Evolutionary conservation across 305 asterid species (phyloP).

Genomic region (Fraxinus sp.): DNA sequence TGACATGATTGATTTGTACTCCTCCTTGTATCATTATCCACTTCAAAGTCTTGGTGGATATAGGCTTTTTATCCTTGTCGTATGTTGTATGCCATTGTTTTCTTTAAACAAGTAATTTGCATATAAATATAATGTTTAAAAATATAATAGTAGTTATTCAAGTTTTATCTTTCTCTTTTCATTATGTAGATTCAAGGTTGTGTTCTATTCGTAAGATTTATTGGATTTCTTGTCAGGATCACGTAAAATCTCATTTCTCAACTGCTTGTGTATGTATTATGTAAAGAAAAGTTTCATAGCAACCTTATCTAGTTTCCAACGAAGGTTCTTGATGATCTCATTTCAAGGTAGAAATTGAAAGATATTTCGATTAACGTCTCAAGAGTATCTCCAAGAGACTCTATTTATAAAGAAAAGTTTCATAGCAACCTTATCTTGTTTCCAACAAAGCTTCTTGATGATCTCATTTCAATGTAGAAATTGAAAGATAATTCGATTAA

Average conservation of each 20-base stretch:
- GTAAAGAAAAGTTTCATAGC: not conserved
- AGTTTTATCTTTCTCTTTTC: not conserved
- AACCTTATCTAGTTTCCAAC: not conserved
- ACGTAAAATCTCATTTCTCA: not conserved
- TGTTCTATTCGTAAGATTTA: not conserved
- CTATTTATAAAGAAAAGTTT: not conserved
- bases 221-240: not conserved
- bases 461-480: not conserved
- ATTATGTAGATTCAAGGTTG: not conserved
- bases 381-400: not conserved
- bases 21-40: not conserved
- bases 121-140: not conserved
- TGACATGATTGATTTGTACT: constrained; percentile 8
- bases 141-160: not conserved
- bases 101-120: not conserved
- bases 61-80: not conserved
- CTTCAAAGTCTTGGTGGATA: not conserved
- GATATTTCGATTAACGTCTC: not conserved
- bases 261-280: not conserved
- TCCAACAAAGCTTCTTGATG: not conserved
- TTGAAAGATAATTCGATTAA: not conserved
- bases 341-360: not conserved
- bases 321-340: not conserved
- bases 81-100: not conserved
- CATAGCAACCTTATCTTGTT: not conserved